A percentile compares a stretch with the other conserved stretches of the same genome.
Evolutionary conservation across 2,329 filamentous ascomycete genomes (phyloP).

Genomic region (Sclerotinia subarctica): DNA sequence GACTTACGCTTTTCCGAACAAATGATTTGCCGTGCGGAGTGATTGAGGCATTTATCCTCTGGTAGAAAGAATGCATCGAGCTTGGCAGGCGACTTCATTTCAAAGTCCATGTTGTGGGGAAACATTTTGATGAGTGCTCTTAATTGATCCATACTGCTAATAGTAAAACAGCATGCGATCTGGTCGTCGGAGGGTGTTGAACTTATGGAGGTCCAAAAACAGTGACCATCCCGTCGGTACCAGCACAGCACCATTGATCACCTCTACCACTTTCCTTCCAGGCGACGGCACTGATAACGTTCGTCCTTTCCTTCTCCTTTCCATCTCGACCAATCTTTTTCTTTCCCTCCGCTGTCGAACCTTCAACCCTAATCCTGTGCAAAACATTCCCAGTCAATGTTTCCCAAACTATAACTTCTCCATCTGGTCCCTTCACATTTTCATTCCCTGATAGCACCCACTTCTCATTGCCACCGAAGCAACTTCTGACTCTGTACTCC

Average conservation of each 20-base stretch:
- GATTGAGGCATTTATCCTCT: background rate
- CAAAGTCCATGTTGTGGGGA: background rate
- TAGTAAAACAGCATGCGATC: background rate
- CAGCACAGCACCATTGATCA: slow-evolving; percentile 62
- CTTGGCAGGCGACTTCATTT: background rate
- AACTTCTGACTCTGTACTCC: slow-evolving; percentile 36
- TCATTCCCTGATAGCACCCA: slow-evolving; percentile 82
- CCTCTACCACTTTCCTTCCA: slow-evolving; percentile 62
- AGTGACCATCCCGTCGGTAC: slow-evolving; percentile 63
- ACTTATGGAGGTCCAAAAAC: slow-evolving; percentile 49
- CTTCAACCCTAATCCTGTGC: slow-evolving; percentile 54
- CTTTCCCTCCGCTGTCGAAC: slow-evolving; percentile 39
- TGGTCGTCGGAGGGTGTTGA: background rate
- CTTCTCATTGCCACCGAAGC: slow-evolving; percentile 71
- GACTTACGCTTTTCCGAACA: background rate
- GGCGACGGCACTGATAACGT: slow-evolving; percentile 59
- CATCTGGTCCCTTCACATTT: slow-evolving; percentile 33
- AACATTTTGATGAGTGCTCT: background rate
- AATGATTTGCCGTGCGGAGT: background rate
- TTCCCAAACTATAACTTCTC: slow-evolving; percentile 71
- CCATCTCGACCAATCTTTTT: slow-evolving; percentile 57
- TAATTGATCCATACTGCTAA: background rate
- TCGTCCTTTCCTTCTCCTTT: slow-evolving; percentile 56
- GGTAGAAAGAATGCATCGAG: background rate
- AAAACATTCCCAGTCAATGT: slow-evolving; percentile 68